Conservation (phyloP, 257 asterid genomes). For the Handroanthus guayacan region DNA sequence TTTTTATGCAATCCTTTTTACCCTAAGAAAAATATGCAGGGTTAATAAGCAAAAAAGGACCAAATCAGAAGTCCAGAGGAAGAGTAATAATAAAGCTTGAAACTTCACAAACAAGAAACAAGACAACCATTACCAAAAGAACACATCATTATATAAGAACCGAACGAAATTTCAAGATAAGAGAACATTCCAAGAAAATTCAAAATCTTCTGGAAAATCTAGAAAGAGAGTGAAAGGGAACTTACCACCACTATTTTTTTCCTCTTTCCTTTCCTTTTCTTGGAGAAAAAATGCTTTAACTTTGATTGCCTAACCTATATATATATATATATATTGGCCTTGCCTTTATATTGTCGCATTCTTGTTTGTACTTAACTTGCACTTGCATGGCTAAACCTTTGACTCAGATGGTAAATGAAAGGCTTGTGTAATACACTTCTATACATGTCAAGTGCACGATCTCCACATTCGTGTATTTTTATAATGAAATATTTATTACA, state of each 20-base stretch:
- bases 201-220: constrained; percentile 33
- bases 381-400: too few relatives aligned
- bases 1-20: constrained; percentile 31
- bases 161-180: constrained; percentile 43
- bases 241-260: constrained; percentile 39
- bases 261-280: constrained; percentile 33
- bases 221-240: constrained; percentile 33
- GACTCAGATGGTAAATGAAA: too few relatives aligned
- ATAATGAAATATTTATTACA: too few relatives aligned
- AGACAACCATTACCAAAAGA: constrained; percentile 19
- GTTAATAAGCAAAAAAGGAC: constrained; percentile 52
- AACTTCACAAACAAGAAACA: constrained; percentile 39
- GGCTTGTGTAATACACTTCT: too few relatives aligned
- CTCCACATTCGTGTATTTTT: too few relatives aligned
- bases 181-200: constrained; percentile 34
- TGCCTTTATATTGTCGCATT: too few relatives aligned
- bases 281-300: neutral
- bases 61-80: constrained; percentile 40
- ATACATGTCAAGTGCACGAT: too few relatives aligned
- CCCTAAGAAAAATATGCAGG: constrained; percentile 37
- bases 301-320: neutral
- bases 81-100: constrained; percentile 27
- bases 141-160: constrained; percentile 24
- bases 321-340: too few relatives aligned
- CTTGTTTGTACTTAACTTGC: too few relatives aligned